phyloP scores from a whole-genome alignment of 306 rosid species.

The Dalbergia oliveri region DNA sequence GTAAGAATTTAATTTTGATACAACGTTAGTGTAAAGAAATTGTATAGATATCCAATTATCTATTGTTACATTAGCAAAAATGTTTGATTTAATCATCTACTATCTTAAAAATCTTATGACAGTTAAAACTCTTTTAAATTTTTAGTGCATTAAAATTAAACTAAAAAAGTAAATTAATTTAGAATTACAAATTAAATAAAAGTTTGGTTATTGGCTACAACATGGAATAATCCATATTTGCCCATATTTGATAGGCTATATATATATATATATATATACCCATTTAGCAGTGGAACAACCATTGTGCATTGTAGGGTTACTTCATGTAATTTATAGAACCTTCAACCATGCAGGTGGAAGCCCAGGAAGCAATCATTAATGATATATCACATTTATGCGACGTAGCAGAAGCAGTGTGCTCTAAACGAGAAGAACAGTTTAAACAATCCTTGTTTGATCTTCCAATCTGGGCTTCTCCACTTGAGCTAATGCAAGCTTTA shows the following conservation, averaged over 20 bases:
- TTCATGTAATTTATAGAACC: slow-evolving; percentile 20
- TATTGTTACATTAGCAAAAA: no score
- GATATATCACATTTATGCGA: slow-evolving; percentile 69
- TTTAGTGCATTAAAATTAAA: no score
- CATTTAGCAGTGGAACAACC: no score
- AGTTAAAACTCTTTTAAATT: no score
- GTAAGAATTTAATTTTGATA: no score
- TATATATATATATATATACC: no score
- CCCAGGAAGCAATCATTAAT: slow-evolving; percentile 69
- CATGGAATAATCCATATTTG: neutral
- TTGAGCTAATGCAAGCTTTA: slow-evolving; percentile 62
- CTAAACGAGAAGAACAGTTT: slow-evolving; percentile 57
- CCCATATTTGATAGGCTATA: neutral
- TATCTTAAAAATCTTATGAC: no score
- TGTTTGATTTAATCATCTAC: no score
- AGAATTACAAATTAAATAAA: neutral
- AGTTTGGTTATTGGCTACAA: neutral
- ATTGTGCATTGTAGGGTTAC: slow-evolving; percentile 2
- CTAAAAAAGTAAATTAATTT: no score
- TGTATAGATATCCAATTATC: no score
- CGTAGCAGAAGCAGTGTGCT: slow-evolving; percentile 66
- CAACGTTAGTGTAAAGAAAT: no score
- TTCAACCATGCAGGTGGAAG: slow-evolving; percentile 63
- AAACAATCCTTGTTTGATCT: slow-evolving; percentile 65
- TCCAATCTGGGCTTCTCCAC: slow-evolving; percentile 78